These are phyloP conservation scores for Debaryomyces fabryi DNA, from an alignment of 1,139 yeast species.

Conservation along the genomic window DNA sequence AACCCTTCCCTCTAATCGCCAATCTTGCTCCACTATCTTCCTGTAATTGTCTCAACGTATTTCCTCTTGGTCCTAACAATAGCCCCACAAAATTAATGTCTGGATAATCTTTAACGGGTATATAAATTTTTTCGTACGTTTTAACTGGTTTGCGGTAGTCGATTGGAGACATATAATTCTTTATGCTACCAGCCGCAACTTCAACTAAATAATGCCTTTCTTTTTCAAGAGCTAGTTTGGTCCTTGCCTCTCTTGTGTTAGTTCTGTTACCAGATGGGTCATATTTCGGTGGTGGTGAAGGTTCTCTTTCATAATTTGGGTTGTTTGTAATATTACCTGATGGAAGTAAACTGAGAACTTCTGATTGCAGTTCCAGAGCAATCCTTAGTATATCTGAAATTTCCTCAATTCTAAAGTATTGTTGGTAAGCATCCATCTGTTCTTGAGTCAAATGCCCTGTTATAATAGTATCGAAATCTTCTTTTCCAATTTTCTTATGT, in stretches of 20 bases:
- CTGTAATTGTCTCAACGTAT: conserved; percentile 79
- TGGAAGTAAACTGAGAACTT: conserved; percentile 41
- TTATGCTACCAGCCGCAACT: conserved; percentile 68
- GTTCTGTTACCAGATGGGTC: conserved; percentile 80
- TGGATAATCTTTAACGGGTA: conserved; percentile 88
- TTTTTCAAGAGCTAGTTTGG: conserved; percentile 62
- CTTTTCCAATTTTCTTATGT: conserved; percentile 32
- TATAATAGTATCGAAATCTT: conserved; percentile 42
- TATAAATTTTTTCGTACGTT: conserved; percentile 77
- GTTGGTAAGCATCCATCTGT: conserved; percentile 81
- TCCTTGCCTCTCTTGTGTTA: conserved; percentile 78
- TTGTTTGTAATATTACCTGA: conserved; percentile 29
- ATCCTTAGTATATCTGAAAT: conserved; percentile 50
- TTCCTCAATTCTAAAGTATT: conserved; percentile 77
- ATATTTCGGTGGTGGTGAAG: conserved; percentile 93
- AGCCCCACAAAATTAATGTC: conserved; percentile 92
- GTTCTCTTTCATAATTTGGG: conserved; percentile 55
- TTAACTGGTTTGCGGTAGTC: conserved; percentile 74
- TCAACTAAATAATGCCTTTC: conserved; percentile 82
- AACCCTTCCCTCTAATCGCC: conserved; percentile 91
- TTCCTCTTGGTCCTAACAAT: conserved; percentile 93
- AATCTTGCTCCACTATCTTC: conserved; percentile 82
- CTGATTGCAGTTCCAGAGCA: conserved; percentile 55
- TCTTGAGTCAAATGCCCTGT: conserved; percentile 72
- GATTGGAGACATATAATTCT: conserved; percentile 79